Percentiles rank a stretch among this genome's conserved stretches.
phyloP scores from a whole-genome alignment of 352 stramenopile species.

The Pythium biforme region DNA sequence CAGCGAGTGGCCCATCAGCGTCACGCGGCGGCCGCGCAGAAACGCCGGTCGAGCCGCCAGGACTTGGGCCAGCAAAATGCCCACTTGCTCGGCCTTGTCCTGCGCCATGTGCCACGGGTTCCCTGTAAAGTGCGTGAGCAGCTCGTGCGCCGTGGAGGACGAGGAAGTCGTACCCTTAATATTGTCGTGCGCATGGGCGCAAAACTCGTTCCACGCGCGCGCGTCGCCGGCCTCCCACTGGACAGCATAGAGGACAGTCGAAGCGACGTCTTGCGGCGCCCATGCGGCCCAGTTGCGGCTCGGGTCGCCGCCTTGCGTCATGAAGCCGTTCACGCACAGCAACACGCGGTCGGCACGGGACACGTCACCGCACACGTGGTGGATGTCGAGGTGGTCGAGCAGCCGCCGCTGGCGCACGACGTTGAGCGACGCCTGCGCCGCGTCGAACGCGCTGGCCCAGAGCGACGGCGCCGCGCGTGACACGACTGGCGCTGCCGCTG shows the following conservation, averaged over 20 bases:
- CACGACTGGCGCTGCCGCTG: not conserved
- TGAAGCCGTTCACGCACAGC: slow-evolving; percentile 86
- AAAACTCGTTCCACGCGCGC: slow-evolving; percentile 78
- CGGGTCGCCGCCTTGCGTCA: slow-evolving; percentile 76
- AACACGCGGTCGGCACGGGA: slow-evolving; percentile 53
- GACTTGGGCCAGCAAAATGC: slow-evolving; percentile 66
- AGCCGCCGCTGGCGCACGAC: slow-evolving; percentile 58
- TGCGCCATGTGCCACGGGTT: slow-evolving; percentile 87
- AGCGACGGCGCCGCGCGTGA: slow-evolving; percentile 36
- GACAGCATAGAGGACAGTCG: slow-evolving; percentile 53
- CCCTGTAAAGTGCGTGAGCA: slow-evolving; percentile 72
- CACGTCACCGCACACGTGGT: slow-evolving; percentile 66
- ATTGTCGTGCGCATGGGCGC: slow-evolving; percentile 68
- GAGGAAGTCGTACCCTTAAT: slow-evolving; percentile 21
- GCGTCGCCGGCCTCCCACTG: slow-evolving; percentile 78
- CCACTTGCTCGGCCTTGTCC: slow-evolving; percentile 76
- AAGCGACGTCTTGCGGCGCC: slow-evolving; percentile 32
- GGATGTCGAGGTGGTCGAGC: slow-evolving; percentile 66
- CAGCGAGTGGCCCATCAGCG: slow-evolving; percentile 76
- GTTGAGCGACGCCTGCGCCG: slow-evolving; percentile 71
- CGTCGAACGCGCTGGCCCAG: slow-evolving; percentile 74
- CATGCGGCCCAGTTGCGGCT: slow-evolving; percentile 61
- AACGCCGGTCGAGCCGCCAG: slow-evolving; percentile 52
- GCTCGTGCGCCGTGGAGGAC: slow-evolving; percentile 34
- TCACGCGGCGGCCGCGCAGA: slow-evolving; percentile 52